These are phyloP conservation scores for Didymella arachidicola DNA, from an alignment of 2,329 filamentous ascomycete species.

Conservation along the genomic window DNA sequence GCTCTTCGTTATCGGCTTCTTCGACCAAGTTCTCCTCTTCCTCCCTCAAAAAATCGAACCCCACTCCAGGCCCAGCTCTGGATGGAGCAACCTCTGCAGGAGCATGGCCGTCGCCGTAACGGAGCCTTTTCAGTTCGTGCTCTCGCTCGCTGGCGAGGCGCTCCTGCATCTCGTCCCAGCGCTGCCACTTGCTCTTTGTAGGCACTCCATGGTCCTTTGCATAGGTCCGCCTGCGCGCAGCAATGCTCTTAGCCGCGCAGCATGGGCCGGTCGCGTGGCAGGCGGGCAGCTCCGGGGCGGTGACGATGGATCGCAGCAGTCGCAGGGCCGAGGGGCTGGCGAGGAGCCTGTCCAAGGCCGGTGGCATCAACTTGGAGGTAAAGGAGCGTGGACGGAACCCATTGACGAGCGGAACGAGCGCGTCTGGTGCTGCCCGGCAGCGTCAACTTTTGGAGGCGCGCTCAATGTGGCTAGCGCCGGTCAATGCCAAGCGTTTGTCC, in stretches of 20 bases:
- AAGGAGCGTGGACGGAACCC: conserved; percentile 25
- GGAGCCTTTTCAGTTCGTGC: conserved; percentile 20
- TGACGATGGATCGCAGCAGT: conserved; percentile 48
- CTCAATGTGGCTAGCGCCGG: conserved; percentile 28
- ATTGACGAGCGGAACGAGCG: conserved; percentile 29
- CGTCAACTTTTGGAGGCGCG: background rate
- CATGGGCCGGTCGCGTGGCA: conserved; percentile 28
- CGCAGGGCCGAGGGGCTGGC: conserved; percentile 54
- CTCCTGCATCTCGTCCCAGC: conserved; percentile 22
- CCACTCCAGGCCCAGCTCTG: background rate
- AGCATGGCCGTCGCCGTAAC: conserved; percentile 20
- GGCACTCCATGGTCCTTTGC: conserved; percentile 14
- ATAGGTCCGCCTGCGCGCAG: conserved; percentile 25
- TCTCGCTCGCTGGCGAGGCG: conserved; percentile 15
- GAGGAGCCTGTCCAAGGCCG: conserved; percentile 56
- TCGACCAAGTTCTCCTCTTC: background rate
- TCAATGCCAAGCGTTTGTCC: conserved; percentile 18
- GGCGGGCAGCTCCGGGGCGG: conserved; percentile 32
- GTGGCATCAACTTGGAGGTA: conserved; percentile 51
- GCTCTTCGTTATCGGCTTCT: conserved; percentile 20
- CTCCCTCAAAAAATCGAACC: conserved; percentile 16
- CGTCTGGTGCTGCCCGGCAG: background rate
- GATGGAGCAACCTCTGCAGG: conserved; percentile 2
- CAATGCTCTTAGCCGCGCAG: conserved; percentile 23
- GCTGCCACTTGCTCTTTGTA: conserved; percentile 24